Base-by-base conservation (phyloP, 148 eudicot genomes). In the Linanthus parryae region DNA sequence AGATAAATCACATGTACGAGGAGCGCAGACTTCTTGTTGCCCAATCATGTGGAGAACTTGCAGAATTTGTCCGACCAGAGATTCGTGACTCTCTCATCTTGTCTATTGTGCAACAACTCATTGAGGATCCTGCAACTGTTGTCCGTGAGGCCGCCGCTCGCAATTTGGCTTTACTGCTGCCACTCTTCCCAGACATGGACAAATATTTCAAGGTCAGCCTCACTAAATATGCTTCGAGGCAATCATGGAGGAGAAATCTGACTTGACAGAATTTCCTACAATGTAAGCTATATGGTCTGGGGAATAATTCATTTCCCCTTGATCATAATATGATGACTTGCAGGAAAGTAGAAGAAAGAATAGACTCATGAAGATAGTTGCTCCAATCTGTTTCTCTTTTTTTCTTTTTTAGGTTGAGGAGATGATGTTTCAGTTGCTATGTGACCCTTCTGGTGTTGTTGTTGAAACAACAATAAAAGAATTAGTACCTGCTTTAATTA, bases 161-260 rank as follows among this genome's bases (percentile, higher is more conserved):
- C 65, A 92, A 92, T 73, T 73, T 92, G 72, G 90, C 99, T 44
- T 71, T 92, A 94, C 74, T 92, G 82, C 94, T 92, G 67, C 94
- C 91, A 48, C 94, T 79, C 82, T 92, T 92, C 57, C 99, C 99
- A 66, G 72, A 78, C 66, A 68, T 67, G 59, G 99, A 87, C 72
- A 92, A 92, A 87, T 87, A 84, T 92, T 84, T 83, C 96, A 92
- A 87, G 99, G 96, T 92, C 99, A 92, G 99, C 96, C 89, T 92
- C 98, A 84, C 80, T 92, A 89, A 71, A 84, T 82, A 82, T 80
- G 95, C 83, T 79, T 83, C 89, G 80, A 81, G 98, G 96, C 83
- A 82, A 87, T 92, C 84, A 80, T 79, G 94, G 85, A 77, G 99
- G 79, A 79, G 90, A 81, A 75, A 58, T 86, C 83, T 86, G 90